Percentiles rank a stretch among this genome's conserved stretches.
Evolutionary conservation across 1,284 basidiomycete genomes (phyloP).

Genomic region (Naganishia liquefaciens): DNA sequence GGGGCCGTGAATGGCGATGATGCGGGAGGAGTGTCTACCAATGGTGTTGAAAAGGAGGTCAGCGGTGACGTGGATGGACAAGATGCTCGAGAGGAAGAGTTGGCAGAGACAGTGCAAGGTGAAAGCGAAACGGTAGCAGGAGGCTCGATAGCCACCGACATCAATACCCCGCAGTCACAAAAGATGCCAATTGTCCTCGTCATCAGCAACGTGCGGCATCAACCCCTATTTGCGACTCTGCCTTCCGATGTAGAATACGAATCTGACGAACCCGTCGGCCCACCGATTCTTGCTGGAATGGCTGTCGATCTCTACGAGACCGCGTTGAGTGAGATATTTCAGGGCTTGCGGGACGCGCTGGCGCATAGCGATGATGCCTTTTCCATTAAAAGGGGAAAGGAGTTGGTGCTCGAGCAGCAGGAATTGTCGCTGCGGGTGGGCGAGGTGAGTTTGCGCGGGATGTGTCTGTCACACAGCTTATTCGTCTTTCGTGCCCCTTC

Average conservation of each 20-base stretch:
- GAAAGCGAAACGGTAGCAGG: not conserved
- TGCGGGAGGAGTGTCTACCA: not conserved
- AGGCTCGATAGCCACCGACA: not conserved
- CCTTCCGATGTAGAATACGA: slow-evolving; percentile 14
- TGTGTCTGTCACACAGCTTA: not conserved
- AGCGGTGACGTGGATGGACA: not conserved
- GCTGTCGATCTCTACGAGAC: slow-evolving; percentile 19
- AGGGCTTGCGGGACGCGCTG: slow-evolving; percentile 21
- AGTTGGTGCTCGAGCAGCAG: slow-evolving; percentile 29
- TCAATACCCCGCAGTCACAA: not conserved
- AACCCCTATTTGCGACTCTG: slow-evolving; percentile 27
- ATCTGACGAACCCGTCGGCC: not conserved
- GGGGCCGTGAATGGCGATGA: not conserved
- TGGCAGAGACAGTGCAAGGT: not conserved
- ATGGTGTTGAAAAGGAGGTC: not conserved
- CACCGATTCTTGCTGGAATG: slow-evolving; percentile 7
- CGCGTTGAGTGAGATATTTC: slow-evolving; percentile 31
- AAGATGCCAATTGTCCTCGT: slow-evolving; percentile 22
- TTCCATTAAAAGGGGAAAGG: slow-evolving; percentile 16
- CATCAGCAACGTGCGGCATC: slow-evolving; percentile 2
- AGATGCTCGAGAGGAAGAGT: not conserved
- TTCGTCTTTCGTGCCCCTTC: not conserved
- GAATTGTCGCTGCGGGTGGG: slow-evolving; percentile 23
- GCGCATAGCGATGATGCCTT: slow-evolving; percentile 24
- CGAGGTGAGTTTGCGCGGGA: slow-evolving; percentile 23